Conservation (phyloP, 176 grass and related monocot genomes). For the Aegilops longissima region DNA sequence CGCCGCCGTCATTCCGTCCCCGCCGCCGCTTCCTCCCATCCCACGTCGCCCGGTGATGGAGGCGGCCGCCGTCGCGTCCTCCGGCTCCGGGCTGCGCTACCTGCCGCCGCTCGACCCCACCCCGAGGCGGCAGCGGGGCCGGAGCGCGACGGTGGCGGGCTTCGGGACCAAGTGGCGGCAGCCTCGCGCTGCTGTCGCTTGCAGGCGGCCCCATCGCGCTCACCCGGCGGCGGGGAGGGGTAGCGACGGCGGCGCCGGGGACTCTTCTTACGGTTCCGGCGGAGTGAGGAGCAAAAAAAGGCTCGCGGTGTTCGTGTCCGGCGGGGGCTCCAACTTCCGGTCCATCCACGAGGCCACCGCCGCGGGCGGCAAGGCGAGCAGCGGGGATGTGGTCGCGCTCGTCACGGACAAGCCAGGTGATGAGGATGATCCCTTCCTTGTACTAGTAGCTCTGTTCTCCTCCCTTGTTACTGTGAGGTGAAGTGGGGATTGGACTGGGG, state of each 20-base stretch:
- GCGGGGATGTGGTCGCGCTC: slow-evolving; percentile 42
- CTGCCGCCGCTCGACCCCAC: not conserved
- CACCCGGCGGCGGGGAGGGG: not conserved
- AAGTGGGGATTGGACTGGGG: not conserved
- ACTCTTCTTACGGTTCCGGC: not conserved
- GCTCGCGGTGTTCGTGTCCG: slow-evolving; percentile 62
- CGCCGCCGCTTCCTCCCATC: not conserved
- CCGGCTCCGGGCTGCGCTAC: not conserved
- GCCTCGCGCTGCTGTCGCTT: not conserved
- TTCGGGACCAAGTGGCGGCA: not conserved
- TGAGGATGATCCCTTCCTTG: not conserved
- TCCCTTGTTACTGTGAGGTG: not conserved
- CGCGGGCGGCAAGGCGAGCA: slow-evolving; percentile 16
- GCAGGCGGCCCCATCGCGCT: not conserved
- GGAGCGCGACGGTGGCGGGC: not conserved
- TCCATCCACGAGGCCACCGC: slow-evolving; percentile 38
- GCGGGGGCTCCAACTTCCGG: slow-evolving; percentile 54
- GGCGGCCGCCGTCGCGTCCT: not conserved
- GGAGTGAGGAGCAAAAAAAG: slow-evolving; percentile 18
- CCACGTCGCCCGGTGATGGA: not conserved
- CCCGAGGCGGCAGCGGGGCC: not conserved
- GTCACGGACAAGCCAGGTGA: slow-evolving; percentile 58
- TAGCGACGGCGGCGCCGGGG: not conserved
- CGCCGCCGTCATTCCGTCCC: no score
- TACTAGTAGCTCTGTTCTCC: no score